Evolutionary conservation across 2,329 filamentous ascomycete genomes (phyloP).

Genomic region (Beauveria varroae): DNA sequence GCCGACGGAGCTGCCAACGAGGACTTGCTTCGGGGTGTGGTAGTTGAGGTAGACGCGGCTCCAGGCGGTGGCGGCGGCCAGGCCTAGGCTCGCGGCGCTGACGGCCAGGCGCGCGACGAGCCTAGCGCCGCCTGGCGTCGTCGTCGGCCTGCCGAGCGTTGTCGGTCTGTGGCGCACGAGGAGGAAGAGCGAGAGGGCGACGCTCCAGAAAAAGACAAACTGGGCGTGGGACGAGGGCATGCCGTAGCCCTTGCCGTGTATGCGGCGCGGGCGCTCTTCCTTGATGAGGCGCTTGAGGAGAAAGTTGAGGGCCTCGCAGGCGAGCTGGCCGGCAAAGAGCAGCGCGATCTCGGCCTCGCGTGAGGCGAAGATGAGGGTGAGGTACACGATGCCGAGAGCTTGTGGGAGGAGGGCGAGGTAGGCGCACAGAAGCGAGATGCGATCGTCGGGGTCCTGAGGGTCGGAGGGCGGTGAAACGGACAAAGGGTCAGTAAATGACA

Average conservation of each 20-base stretch:
- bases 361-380: conserved; percentile 81
- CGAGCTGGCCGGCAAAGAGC: conserved; percentile 87
- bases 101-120: conserved; percentile 46
- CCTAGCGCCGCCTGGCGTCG: conserved; percentile 31
- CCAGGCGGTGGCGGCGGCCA: conserved; percentile 64
- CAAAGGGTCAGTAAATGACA: neutral
- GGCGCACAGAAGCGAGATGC: conserved; percentile 78
- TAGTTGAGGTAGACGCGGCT: conserved; percentile 90
- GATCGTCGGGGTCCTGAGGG: conserved; percentile 72
- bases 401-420: conserved; percentile 93
- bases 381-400: conserved; percentile 82
- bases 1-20: conserved; percentile 70
- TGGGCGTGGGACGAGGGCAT: conserved; percentile 95
- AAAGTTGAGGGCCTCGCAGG: conserved; percentile 88
- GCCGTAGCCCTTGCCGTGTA: conserved; percentile 88
- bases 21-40: conserved; percentile 80
- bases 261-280: conserved; percentile 78
- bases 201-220: conserved; percentile 85
- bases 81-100: conserved; percentile 47
- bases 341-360: conserved; percentile 83
- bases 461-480: neutral
- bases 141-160: neutral
- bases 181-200: conserved; percentile 78
- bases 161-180: conserved; percentile 65
- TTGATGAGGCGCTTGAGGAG: conserved; percentile 83